Evolutionary conservation across 257 asterid genomes (phyloP).

Genomic region (Ajuga chamaepitys): DNA sequence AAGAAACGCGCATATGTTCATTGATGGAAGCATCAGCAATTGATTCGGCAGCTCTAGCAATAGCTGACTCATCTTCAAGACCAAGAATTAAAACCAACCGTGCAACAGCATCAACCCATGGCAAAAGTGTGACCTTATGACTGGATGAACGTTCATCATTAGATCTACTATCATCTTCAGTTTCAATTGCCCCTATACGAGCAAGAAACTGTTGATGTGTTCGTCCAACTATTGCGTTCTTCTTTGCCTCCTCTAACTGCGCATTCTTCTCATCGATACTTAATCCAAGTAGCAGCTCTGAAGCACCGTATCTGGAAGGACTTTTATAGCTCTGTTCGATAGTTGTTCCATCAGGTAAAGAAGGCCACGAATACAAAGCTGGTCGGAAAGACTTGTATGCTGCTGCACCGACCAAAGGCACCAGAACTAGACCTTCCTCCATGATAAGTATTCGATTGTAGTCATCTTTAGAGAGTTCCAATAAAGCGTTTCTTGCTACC

Average conservation of each 20-base stretch:
- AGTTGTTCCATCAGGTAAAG: conserved; percentile 79
- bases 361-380: conserved; percentile 69
- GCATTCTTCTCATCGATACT: conserved; percentile 32
- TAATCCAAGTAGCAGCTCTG: conserved; percentile 65
- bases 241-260: conserved; percentile 58
- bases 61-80: conserved; percentile 74
- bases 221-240: conserved; percentile 57
- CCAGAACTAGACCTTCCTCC: conserved; percentile 79
- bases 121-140: conserved; percentile 57
- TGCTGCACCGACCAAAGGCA: conserved; percentile 73
- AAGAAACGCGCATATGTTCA: conserved; percentile 62
- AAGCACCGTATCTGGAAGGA: conserved; percentile 74
- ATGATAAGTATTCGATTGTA: conserved; percentile 54
- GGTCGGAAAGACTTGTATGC: conserved; percentile 74
- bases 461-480: conserved; percentile 75
- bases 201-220: conserved; percentile 81
- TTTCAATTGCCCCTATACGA: conserved; percentile 77
- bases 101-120: conserved; percentile 75
- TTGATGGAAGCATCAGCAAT: conserved; percentile 74
- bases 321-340: conserved; percentile 44
- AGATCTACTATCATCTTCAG: conserved; percentile 40
- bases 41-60: conserved; percentile 65
- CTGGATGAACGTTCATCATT: conserved; percentile 16
- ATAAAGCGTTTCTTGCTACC: conserved; percentile 55
- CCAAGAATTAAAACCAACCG: conserved; percentile 82